These are phyloP conservation scores for Erodium moschatum DNA, from an alignment of 441 rosid species.

Conservation along the genomic window DNA sequence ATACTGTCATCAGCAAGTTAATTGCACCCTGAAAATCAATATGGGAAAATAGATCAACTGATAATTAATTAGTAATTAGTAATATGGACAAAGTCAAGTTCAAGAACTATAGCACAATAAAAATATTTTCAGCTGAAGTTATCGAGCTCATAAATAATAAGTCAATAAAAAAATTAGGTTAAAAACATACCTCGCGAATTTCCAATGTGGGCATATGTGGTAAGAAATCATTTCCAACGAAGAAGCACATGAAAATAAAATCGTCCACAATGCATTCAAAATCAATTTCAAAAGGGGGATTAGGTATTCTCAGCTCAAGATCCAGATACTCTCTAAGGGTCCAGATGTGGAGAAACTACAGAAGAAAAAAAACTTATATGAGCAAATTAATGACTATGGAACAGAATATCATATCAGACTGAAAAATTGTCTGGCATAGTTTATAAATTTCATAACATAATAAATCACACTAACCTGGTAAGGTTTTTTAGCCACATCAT, in stretches of 20 bases:
- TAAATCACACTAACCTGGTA: constrained; percentile 52
- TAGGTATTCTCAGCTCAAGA: constrained; percentile 57
- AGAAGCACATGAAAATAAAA: constrained; percentile 96
- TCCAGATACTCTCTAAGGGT: constrained; percentile 88
- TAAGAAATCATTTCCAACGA: constrained; percentile 95
- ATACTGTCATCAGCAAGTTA: constrained; percentile 70
- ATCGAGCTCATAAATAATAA: background rate
- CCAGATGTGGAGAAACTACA: constrained; percentile 89
- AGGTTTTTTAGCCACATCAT: constrained; percentile 62
- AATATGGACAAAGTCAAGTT: background rate
- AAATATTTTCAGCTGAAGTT: background rate
- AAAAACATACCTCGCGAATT: constrained; percentile 80
- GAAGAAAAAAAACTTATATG: constrained; percentile 4
- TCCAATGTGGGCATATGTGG: constrained; percentile 99
- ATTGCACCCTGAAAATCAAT: constrained; percentile 66
- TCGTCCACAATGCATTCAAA: constrained; percentile 87
- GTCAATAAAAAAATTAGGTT: background rate
- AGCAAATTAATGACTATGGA: background rate
- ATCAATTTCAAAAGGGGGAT: constrained; percentile 45
- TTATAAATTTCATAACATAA: background rate
- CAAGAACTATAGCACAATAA: background rate
- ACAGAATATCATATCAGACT: background rate
- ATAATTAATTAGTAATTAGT: background rate
- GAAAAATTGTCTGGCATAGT: background rate
- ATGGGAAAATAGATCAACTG: background rate